These are phyloP conservation scores for Solanum dulcamara DNA, from an alignment of 257 asterid species.

Conservation along the genomic window DNA sequence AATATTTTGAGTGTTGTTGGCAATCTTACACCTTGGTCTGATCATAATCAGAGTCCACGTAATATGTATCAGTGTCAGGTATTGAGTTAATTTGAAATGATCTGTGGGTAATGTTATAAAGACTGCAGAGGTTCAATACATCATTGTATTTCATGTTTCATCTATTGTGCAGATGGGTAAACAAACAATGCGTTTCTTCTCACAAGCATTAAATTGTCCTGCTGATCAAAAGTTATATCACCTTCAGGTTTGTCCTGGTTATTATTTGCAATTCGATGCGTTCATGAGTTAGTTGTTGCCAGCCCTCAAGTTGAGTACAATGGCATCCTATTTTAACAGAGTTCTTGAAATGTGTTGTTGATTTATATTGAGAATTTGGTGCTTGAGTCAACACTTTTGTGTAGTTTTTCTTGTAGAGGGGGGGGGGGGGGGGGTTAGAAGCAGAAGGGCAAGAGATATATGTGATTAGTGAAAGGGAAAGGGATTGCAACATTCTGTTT, in stretches of 20 bases:
- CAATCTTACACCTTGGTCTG: conserved; percentile 97
- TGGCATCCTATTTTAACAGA: not conserved
- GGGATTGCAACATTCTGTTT: not conserved
- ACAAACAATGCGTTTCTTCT: conserved; percentile 94
- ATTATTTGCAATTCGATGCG: not conserved
- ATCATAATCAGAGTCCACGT: conserved; percentile 99
- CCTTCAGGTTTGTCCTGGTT: conserved; percentile 63
- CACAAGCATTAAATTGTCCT: conserved; percentile 64
- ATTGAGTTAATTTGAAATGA: not conserved
- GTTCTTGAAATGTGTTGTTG: not conserved
- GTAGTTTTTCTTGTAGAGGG: not conserved
- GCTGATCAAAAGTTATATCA: conserved; percentile 99
- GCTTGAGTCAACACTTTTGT: not conserved
- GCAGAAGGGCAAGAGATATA: not conserved
- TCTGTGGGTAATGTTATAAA: not conserved
- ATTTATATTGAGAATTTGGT: not conserved
- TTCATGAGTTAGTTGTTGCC: not conserved
- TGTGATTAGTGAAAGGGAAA: not conserved
- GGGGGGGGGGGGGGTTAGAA: too few species aligned
- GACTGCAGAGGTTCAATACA: not conserved
- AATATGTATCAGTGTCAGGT: conserved; percentile 99
- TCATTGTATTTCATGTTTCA: not conserved
- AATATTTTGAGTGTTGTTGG: conserved; percentile 91
- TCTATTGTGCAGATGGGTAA: conserved; percentile 65
- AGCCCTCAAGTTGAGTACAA: not conserved